Conservation (phyloP, 345 rosid genomes). For the Moringa oleifera region DNA sequence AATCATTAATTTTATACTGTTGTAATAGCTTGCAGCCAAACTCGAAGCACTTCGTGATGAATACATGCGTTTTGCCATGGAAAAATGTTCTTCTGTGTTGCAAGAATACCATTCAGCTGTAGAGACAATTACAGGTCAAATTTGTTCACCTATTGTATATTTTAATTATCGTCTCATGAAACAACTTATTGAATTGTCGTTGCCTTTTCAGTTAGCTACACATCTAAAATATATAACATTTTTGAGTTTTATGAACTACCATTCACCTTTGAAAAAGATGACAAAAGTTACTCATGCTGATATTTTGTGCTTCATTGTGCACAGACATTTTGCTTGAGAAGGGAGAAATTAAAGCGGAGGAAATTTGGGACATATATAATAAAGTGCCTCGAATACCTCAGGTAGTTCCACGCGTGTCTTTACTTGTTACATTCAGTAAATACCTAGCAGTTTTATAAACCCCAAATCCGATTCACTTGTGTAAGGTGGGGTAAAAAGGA, state of each 20-base stretch:
- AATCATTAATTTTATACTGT: slow-evolving; percentile 12
- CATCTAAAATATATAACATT: too few relatives aligned
- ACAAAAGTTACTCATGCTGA: too few relatives aligned
- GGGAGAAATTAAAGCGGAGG: slow-evolving; percentile 69
- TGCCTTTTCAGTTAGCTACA: not conserved
- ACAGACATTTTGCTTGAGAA: slow-evolving; percentile 72
- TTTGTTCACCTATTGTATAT: not conserved
- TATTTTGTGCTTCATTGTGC: slow-evolving; percentile 16
- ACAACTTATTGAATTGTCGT: not conserved
- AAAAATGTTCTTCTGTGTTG: slow-evolving; percentile 72
- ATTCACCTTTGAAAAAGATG: too few relatives aligned
- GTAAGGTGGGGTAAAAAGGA: too few relatives aligned
- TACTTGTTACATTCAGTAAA: not conserved
- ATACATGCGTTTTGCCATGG: slow-evolving; percentile 76
- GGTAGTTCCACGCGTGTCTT: slow-evolving; percentile 23
- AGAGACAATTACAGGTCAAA: slow-evolving; percentile 80
- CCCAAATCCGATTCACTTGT: too few relatives aligned
- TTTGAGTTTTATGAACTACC: not conserved
- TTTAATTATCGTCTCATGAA: too few relatives aligned
- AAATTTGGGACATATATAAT: slow-evolving; percentile 79
- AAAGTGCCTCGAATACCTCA: slow-evolving; percentile 69
- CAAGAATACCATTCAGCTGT: slow-evolving; percentile 84
- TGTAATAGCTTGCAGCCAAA: slow-evolving; percentile 74
- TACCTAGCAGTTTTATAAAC: too few relatives aligned
- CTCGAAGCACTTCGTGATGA: slow-evolving; percentile 93